A percentile compares a stretch with the other conserved stretches of the same genome.
Evolutionary conservation across 1,139 yeast species (phyloP).

Genomic region (Sugiyamaella pinicola): DNA sequence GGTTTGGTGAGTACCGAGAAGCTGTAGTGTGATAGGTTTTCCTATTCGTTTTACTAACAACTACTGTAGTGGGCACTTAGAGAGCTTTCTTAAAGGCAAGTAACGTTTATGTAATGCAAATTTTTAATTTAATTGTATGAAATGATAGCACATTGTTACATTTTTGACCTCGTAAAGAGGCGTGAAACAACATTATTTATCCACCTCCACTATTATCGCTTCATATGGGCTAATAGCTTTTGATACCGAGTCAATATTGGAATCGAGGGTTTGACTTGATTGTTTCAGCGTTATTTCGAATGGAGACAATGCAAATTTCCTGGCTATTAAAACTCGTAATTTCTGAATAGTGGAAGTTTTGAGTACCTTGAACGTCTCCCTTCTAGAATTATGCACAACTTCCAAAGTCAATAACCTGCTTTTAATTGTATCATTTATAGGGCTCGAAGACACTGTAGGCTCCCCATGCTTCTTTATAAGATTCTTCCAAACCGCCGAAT

Average conservation of each 20-base stretch:
- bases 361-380: conserved; percentile 27
- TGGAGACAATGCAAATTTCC: conserved; percentile 25
- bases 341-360: conserved; percentile 31
- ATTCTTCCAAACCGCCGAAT: conserved; percentile 38
- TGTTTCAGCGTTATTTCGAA: conserved; percentile 23
- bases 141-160: neutral
- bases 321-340: conserved; percentile 30
- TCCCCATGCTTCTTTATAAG: conserved; percentile 40
- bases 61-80: conserved; percentile 12
- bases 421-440: conserved; percentile 28
- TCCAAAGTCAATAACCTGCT: conserved; percentile 27
- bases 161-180: neutral
- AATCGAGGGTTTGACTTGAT: neutral
- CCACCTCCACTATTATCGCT: conserved; percentile 13
- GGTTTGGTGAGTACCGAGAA: conserved; percentile 52
- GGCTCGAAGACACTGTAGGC: conserved; percentile 25
- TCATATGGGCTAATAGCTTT: conserved; percentile 1
- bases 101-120: conserved; percentile 1
- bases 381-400: conserved; percentile 23
- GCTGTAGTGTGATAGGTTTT: neutral
- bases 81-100: conserved; percentile 3
- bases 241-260: neutral
- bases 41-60: conserved; percentile 12
- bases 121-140: conserved; percentile 14
- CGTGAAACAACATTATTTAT: neutral